Evolutionary conservation across 192 early-diverging fungal species (phyloP), one percentile per base, ranked within the genome.

Genomic region (Umbelopsis isabellina): DNA sequence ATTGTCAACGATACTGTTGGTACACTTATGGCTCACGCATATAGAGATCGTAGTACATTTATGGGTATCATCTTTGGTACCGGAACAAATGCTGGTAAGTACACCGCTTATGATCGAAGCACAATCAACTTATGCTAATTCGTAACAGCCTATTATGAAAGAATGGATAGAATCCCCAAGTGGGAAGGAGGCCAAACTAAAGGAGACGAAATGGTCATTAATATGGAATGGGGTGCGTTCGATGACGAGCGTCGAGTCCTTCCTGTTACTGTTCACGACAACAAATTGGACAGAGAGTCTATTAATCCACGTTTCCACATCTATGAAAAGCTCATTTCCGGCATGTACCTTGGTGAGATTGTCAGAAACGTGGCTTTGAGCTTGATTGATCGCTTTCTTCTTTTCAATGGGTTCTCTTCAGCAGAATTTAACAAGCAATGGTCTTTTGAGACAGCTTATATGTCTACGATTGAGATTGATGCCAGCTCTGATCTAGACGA

Each of bases 201-300:
- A 8, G 65, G 73, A 9, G 61, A 77, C 11, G 88, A 91, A 66
- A 96, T 97, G 94, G 86, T 94, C 65, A 85, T 97, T 79, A 98
- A 97, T 76, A 95, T 88, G 71, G 96, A 98, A 74, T 98, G 96
- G 96, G 96, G 96, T 74, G 93, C 92, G 35, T 95, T 91, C 76
- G 93, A 94, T 79, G 85, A 87, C 61, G 90, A 93, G 53, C 75
- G 90, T 49, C 70, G 77, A n/a, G 87, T 97, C 15, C 83, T 97
- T 15, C 94, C 94, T 23, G 69, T 91, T 72, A 95, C 92, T 30
- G 83, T 86, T 74, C 94, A 91, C 77, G 97, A 98, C 79, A 86
- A 88, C 74, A 87, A 88, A 55, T 71, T 96, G 67, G 94, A 97
- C 80, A 84, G 91, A 66, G 84, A 88, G 70, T 93, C 93, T 46